A percentile compares a stretch with the other conserved stretches of the same genome.
These are phyloP conservation scores for Rhizophlyctis rosea DNA, from an alignment of 192 early-diverging fungal genomes.

Conservation along the genomic window DNA sequence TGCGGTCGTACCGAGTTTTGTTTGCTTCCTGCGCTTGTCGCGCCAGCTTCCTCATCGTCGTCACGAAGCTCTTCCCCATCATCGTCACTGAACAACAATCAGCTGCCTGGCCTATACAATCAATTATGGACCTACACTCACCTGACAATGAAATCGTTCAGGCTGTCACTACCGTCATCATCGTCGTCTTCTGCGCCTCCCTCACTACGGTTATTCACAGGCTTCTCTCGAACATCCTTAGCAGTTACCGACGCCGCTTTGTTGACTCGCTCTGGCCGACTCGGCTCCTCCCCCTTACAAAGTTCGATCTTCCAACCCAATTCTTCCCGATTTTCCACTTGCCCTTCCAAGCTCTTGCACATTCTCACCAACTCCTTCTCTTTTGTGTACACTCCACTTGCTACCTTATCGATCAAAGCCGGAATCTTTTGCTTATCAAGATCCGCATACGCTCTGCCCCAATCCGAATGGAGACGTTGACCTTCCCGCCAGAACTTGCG, in stretches of 20 bases:
- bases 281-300: neutral
- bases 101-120: no score
- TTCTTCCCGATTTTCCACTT: neutral
- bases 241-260: no score
- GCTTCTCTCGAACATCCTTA: no score
- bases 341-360: conserved; percentile 3
- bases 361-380: conserved; percentile 3
- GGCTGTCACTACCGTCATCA: neutral
- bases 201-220: no score
- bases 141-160: conserved; percentile 14
- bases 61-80: no score
- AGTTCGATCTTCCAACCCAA: conserved; percentile 14
- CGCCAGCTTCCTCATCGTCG: no score
- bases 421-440: conserved; percentile 3
- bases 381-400: neutral
- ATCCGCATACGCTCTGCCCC: conserved; percentile 1
- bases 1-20: no score
- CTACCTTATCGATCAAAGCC: neutral
- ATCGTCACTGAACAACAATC: no score
- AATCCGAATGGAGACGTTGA: neutral
- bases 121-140: no score
- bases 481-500: neutral
- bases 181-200: conserved; percentile 9
- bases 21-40: no score
- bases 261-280: conserved; percentile 2